phyloP scores from a whole-genome alignment of 129 eudicot genomes.

The Helianthus tuberosus region DNA sequence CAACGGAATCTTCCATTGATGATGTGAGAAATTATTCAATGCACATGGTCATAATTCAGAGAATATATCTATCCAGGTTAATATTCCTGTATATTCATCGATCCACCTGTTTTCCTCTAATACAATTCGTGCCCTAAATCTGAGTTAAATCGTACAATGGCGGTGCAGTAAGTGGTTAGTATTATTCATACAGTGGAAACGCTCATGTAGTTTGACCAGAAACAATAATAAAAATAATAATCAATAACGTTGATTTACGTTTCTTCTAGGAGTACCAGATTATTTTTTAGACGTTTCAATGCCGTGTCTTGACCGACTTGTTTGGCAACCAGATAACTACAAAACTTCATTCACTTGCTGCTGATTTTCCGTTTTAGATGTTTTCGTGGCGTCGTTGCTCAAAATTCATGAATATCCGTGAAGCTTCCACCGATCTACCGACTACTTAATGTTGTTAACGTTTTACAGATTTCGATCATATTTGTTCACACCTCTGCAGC shows the following conservation, averaged over 20 bases:
- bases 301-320: slow-evolving; percentile 32
- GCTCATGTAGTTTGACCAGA: slow-evolving; percentile 24
- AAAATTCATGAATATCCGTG: slow-evolving; percentile 4
- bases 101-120: slow-evolving; percentile 8
- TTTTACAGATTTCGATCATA: slow-evolving; percentile 3
- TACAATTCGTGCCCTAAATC: not conserved
- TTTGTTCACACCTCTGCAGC: not conserved
- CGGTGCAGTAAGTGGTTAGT: not conserved
- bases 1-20: not conserved
- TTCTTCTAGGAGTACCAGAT: slow-evolving; percentile 12
- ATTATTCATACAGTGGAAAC: not conserved
- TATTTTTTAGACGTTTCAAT: not conserved
- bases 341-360: slow-evolving; percentile 11
- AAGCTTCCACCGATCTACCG: slow-evolving; percentile 22
- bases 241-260: not conserved
- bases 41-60: slow-evolving; percentile 15
- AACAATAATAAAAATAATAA: not conserved
- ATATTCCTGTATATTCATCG: slow-evolving; percentile 19
- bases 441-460: not conserved
- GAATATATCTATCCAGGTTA: slow-evolving; percentile 1
- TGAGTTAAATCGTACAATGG: not conserved
- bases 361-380: not conserved
- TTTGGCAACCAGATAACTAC: not conserved
- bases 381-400: not conserved
- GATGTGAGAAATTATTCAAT: not conserved